Conservation (phyloP, 345 rosid genomes). For the Cochlearia excelsa region DNA sequence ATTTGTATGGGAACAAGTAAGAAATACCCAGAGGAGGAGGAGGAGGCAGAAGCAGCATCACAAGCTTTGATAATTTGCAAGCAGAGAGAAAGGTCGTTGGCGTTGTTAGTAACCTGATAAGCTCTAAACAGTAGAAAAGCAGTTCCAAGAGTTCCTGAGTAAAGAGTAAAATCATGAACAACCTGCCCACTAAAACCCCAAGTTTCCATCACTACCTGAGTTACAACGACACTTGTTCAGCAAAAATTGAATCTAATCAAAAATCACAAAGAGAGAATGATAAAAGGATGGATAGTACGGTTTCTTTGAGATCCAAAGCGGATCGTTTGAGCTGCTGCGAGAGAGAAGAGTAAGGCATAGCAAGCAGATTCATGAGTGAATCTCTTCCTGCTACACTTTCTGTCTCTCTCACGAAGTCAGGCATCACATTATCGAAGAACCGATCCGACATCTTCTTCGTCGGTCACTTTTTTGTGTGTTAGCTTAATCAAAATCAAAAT, state of each 20-base stretch:
- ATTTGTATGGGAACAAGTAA: too few species aligned
- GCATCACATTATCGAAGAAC: constrained; percentile 62
- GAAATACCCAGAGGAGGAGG: constrained; percentile 22
- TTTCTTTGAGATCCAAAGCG: constrained; percentile 75
- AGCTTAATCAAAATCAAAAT: not conserved
- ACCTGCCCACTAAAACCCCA: constrained; percentile 51
- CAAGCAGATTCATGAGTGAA: constrained; percentile 59
- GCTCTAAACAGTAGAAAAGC: constrained; percentile 58
- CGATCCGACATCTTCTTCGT: constrained; percentile 53
- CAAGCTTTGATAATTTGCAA: constrained; percentile 52
- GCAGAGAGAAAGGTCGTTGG: constrained; percentile 48
- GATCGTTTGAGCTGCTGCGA: constrained; percentile 57
- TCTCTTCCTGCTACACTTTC: constrained; percentile 29
- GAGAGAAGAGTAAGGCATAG: constrained; percentile 57
- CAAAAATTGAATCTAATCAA: constrained; percentile 11
- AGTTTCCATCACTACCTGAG: constrained; percentile 51
- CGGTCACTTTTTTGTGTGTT: not conserved
- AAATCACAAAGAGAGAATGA: too few species aligned
- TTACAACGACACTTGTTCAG: not conserved
- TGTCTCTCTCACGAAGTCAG: constrained; percentile 46
- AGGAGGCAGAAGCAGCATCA: constrained; percentile 51
- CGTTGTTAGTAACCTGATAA: constrained; percentile 42
- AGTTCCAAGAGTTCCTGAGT: constrained; percentile 53
- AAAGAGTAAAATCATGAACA: constrained; percentile 50
- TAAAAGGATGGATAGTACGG: constrained; percentile 22